These are phyloP conservation scores for Haematococcus lacustris DNA, from an alignment of 139 green algal genomes.

Conservation along the genomic window DNA sequence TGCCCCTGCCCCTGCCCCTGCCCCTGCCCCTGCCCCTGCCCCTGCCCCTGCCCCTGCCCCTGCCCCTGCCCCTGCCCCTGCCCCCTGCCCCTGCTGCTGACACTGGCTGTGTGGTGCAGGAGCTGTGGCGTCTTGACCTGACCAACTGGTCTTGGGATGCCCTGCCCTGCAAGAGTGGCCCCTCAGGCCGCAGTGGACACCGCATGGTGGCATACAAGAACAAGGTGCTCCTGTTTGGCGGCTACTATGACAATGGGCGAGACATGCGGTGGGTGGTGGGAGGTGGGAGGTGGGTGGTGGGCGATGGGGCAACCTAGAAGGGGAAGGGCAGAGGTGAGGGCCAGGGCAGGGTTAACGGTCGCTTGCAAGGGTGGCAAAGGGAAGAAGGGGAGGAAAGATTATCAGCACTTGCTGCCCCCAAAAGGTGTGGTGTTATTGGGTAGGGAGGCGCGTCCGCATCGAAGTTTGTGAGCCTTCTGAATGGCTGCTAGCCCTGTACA, in stretches of 20 bases:
- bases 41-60: too few relatives aligned
- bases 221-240: constrained; percentile 84
- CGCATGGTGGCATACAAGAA: constrained; percentile 75
- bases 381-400: neutral
- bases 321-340: neutral
- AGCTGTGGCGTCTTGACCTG: constrained; percentile 93
- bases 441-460: neutral
- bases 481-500: neutral
- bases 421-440: too few relatives aligned
- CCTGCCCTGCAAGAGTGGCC: constrained; percentile 66
- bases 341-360: neutral
- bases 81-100: too few relatives aligned
- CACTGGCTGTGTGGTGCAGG: too few relatives aligned
- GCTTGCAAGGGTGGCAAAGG: neutral
- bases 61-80: too few relatives aligned
- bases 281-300: neutral
- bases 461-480: neutral
- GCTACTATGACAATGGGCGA: constrained; percentile 86
- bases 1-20: too few relatives aligned
- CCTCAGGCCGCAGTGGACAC: constrained; percentile 81
- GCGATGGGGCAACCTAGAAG: neutral
- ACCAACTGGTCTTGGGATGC: constrained; percentile 83
- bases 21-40: too few relatives aligned
- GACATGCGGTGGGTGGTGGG: constrained; percentile 44
- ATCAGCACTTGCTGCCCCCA: neutral